Evolutionary conservation across 176 grass and related monocot species (phyloP), one percentile per base, ranked within the genome.

Genomic region (Lolium rigidum): DNA sequence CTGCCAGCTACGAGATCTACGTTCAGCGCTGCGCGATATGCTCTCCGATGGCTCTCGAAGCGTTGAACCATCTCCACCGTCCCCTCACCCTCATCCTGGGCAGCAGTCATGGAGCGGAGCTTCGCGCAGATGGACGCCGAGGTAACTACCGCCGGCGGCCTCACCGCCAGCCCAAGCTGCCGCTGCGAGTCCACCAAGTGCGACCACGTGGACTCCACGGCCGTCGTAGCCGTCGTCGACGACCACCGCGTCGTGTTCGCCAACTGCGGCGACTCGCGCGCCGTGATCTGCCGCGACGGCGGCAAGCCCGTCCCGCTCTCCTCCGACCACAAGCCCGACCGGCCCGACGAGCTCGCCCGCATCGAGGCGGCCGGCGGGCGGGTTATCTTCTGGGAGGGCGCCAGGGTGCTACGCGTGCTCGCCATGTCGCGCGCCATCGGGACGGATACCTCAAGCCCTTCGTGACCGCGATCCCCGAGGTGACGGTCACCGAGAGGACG

Each of bases 391-490:
- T 99, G 94, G 94, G 90, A 96, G 37, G 97, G 97, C 35, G 85
- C 94, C 9, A 81, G 97, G 48, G 97, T 96, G 74, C 83, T 94
- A 13, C 94, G 90, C 17, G 94, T 96, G 0, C 88, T 99, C 1
- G 92, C 94, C 84, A 99, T 99, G 97, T 96, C 97, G 16, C 85
- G 97, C 51, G 92, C 97, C 41, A 93, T 90, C 90, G 92, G 97
- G 94, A 96, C 69, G 77, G 84, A 12, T 92, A 88, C 68, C 88
- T 96, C 24, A 99, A 96, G 80, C 97, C 94, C 4, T 94, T 56
- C 13, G 94, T 99, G 5, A 80, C 51, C 1, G 58, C 90, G 0
- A 90, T 94, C n/a, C 97, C 97, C 1, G 97, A 96, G 90, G 97
- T 99, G 46, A 94, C 94, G 1, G 82, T 96, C 18, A 90, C 86